Evolutionary conservation across 306 rosid species (phyloP).

Genomic region (Prinsepia uniflora): DNA sequence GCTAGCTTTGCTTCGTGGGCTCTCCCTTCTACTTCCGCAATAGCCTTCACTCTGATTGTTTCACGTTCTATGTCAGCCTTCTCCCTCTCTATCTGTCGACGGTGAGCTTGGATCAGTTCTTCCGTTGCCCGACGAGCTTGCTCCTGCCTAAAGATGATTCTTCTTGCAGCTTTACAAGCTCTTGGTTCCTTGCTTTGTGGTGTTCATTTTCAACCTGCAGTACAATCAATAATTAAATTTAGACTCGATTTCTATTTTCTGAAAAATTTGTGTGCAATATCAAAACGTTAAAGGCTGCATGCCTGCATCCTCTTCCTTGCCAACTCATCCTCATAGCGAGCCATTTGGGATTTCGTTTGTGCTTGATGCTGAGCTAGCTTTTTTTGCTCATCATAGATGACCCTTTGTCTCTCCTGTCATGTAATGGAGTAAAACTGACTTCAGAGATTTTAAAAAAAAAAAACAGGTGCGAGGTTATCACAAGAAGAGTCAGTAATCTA

Average conservation of each 20-base stretch:
- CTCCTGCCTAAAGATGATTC: constrained; percentile 89
- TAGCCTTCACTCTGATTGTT: constrained; percentile 77
- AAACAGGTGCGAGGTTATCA: background rate
- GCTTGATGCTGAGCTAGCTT: constrained; percentile 93
- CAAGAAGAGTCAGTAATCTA: background rate
- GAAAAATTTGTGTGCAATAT: background rate
- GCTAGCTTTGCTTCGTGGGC: constrained; percentile 86
- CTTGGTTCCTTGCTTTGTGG: constrained; percentile 85
- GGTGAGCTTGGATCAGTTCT: constrained; percentile 91
- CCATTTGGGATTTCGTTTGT: constrained; percentile 87
- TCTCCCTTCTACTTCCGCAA: constrained; percentile 95
- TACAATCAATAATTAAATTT: background rate
- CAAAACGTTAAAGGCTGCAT: constrained; percentile 21
- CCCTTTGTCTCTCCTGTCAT: constrained; percentile 83
- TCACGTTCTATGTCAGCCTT: constrained; percentile 94
- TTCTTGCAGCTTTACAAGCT: constrained; percentile 90
- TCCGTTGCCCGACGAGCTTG: constrained; percentile 90
- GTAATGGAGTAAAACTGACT: constrained; percentile 15
- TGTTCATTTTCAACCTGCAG: constrained; percentile 80
- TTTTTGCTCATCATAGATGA: constrained; percentile 86
- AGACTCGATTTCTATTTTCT: background rate
- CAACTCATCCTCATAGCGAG: constrained; percentile 84
- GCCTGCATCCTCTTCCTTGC: constrained; percentile 96
- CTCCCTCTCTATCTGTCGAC: constrained; percentile 86
- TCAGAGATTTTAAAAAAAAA: background rate